Evolutionary conservation across 192 early-diverging fungal species (phyloP).

Genomic region (Podila epicladia): DNA sequence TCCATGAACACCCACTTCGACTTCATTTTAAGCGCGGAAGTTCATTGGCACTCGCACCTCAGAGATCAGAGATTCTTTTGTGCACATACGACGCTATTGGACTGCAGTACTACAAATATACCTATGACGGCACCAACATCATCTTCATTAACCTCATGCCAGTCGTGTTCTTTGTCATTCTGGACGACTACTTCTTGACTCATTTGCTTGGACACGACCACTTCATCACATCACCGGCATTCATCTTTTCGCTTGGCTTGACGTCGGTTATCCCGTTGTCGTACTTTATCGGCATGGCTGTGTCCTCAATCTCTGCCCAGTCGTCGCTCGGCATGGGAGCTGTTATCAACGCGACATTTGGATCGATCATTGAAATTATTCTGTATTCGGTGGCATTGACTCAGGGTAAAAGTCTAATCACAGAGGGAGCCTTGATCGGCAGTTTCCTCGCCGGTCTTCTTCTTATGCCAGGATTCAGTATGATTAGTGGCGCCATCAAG

Average conservation of each 20-base stretch:
- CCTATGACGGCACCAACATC: constrained; percentile 96
- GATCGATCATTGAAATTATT: constrained; percentile 95
- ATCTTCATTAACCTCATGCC: constrained; percentile 93
- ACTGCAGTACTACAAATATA: constrained; percentile 95
- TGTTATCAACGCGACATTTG: constrained; percentile 98
- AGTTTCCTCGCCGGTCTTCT: constrained; percentile 89
- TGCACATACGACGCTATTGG: constrained; percentile 92
- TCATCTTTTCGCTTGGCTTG: constrained; percentile 78
- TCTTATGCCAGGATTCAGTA: constrained; percentile 93
- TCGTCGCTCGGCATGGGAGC: constrained; percentile 94
- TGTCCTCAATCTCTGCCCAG: constrained; percentile 95
- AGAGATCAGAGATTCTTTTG: constrained; percentile 75
- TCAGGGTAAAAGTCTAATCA: constrained; percentile 85
- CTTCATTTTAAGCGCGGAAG: constrained; percentile 77
- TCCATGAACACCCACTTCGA: constrained; percentile 82
- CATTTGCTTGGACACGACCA: constrained; percentile 37
- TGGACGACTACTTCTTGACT: constrained; percentile 83
- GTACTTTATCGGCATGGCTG: constrained; percentile 97
- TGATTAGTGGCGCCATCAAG: constrained; percentile 94
- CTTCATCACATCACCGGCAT: constrained; percentile 35
- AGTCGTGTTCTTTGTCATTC: constrained; percentile 83
- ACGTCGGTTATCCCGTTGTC: constrained; percentile 89
- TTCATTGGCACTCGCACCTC: constrained; percentile 24
- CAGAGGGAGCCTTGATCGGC: constrained; percentile 93
- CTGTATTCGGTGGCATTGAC: constrained; percentile 92